These are phyloP conservation scores for Termitomyces sp. DNA, from an alignment of 768 basidiomycete species.

Conservation along the genomic window DNA sequence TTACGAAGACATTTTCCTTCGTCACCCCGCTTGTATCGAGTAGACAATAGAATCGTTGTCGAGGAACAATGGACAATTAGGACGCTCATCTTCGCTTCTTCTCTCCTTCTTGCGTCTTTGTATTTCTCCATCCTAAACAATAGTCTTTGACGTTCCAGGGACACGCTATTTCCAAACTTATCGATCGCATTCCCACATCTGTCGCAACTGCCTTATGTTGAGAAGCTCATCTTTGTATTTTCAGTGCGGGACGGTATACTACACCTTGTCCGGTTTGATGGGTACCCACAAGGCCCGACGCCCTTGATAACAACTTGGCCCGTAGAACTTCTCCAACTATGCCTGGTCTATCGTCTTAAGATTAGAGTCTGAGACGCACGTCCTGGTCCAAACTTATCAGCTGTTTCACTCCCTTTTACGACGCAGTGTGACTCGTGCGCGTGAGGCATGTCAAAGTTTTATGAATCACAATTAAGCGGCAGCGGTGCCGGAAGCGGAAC, in stretches of 20 bases:
- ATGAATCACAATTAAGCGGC: neutral
- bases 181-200: constrained; percentile 8
- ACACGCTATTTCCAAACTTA: neutral
- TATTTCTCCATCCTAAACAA: constrained; percentile 3
- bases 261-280: neutral
- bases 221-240: constrained; percentile 10
- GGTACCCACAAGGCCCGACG: constrained; percentile 6
- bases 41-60: constrained; percentile 13
- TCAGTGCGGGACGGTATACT: neutral
- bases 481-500: constrained; percentile 22
- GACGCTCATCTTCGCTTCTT: neutral
- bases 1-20: neutral
- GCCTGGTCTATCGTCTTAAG: neutral
- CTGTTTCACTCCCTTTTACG: neutral
- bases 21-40: neutral
- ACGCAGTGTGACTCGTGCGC: no score
- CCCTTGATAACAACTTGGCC: neutral
- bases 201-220: constrained; percentile 2
- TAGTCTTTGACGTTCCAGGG: constrained; percentile 1
- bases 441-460: no score
- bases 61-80: constrained; percentile 15
- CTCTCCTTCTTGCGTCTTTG: neutral
- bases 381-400: neutral
- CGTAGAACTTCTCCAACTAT: neutral
- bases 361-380: neutral